phyloP scores from a whole-genome alignment of 1,284 basidiomycete species.

The Apiotrichum gamsii region DNA sequence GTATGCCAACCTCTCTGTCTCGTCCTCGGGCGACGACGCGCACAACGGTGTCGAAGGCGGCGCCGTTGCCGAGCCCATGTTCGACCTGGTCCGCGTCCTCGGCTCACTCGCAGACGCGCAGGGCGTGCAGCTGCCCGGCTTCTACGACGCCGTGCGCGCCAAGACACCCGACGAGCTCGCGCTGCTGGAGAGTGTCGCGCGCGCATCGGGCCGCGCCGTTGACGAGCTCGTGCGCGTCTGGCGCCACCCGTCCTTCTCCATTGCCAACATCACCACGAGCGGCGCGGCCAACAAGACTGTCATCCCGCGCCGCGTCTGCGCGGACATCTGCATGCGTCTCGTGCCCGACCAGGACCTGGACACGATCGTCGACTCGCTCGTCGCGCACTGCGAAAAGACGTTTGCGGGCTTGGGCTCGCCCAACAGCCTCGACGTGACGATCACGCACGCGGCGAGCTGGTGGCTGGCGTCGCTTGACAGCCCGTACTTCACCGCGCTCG shows the following conservation, averaged over 20 bases:
- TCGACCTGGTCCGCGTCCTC: slow-evolving; percentile 83
- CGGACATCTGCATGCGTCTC: slow-evolving; percentile 79
- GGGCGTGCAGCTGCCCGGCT: slow-evolving; percentile 68
- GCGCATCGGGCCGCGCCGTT: slow-evolving; percentile 58
- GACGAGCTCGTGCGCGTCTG: slow-evolving; percentile 66
- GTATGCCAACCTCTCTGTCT: slow-evolving; percentile 53
- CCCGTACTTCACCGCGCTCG: slow-evolving; percentile 75
- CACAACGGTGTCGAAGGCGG: slow-evolving; percentile 80
- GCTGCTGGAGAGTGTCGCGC: slow-evolving; percentile 62
- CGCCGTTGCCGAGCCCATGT: slow-evolving; percentile 78
- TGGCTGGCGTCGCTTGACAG: slow-evolving; percentile 84
- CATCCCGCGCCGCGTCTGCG: slow-evolving; percentile 72
- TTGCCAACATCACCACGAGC: slow-evolving; percentile 40
- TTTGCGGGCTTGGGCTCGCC: slow-evolving; percentile 63
- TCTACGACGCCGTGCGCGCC: slow-evolving; percentile 71
- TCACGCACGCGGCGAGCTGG: slow-evolving; percentile 87
- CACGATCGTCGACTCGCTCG: slow-evolving; percentile 59
- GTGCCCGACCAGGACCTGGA: slow-evolving; percentile 84
- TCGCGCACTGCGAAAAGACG: slow-evolving; percentile 55
- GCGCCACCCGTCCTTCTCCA: slow-evolving; percentile 51
- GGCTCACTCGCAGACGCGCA: slow-evolving; percentile 61
- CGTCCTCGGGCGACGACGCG: slow-evolving; percentile 50
- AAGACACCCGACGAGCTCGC: slow-evolving; percentile 61
- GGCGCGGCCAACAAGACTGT: slow-evolving; percentile 56
- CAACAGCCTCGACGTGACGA: slow-evolving; percentile 66